Conservation (phyloP, 352 stramenopile genomes). For the Pythium plurisporium region DNA sequence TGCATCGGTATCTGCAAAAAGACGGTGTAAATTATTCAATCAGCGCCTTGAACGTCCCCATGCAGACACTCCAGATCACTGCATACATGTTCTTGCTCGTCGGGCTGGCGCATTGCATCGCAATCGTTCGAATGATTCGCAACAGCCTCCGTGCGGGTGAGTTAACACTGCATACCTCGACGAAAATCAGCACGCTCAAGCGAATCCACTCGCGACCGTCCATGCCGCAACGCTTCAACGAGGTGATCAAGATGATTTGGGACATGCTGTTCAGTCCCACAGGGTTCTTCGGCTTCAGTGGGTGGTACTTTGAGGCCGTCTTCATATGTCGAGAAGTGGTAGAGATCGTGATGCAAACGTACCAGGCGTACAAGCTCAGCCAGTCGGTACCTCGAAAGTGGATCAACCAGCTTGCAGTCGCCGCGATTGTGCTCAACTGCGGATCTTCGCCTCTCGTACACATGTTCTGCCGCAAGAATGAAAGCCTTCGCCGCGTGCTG, state of each 20-base stretch:
- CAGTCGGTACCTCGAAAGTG: slow-evolving; percentile 10
- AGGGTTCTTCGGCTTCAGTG: slow-evolving; percentile 14
- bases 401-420: slow-evolving; percentile 22
- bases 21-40: not conserved
- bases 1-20: slow-evolving; percentile 7
- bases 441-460: slow-evolving; percentile 9
- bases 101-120: slow-evolving; percentile 1
- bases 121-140: not conserved
- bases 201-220: not conserved
- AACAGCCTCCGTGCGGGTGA: not conserved
- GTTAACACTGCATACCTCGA: not conserved
- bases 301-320: slow-evolving; percentile 5
- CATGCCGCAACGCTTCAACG: not conserved
- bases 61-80: not conserved
- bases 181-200: not conserved
- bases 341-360: slow-evolving; percentile 24
- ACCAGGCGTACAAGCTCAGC: slow-evolving; percentile 22
- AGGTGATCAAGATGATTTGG: not conserved
- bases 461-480: not conserved
- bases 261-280: not conserved
- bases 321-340: slow-evolving; percentile 14
- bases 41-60: not conserved
- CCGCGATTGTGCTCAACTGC: slow-evolving; percentile 19
- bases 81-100: slow-evolving; percentile 5
- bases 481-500: slow-evolving; percentile 3